Base-by-base conservation (phyloP, 495 filamentous ascomycete genomes). In the Xylaria scruposa region DNA sequence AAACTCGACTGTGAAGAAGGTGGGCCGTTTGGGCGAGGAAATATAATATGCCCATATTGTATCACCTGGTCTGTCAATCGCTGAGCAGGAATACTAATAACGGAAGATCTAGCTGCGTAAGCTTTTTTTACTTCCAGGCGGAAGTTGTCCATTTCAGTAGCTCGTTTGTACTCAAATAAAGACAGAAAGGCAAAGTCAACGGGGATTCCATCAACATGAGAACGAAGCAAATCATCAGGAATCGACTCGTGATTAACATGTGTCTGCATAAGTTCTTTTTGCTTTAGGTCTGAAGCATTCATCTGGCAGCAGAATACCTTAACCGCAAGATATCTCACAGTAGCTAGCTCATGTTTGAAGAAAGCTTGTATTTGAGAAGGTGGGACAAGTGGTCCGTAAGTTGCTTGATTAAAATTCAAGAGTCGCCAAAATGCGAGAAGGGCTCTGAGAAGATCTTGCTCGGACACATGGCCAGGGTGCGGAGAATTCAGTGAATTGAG, bases 111-210 rank as follows among this genome's bases (percentile, higher is more conserved):
- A 72, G 69, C 49, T 61, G 51, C 70, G 56, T 9, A 80, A 60
- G 68, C 77, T 71, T 72, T 77, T 74, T 59, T 66, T 51, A 61
- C 56, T 31, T 78, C 69, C 54, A 73, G 76, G 75, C 82, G 78
- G 68, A 81, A 77, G 19, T 76, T 80, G 60, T 78, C 73, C 44
- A 86, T 74, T 47, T 86, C 76, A 58, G 81, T 76, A 24, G 82
- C 77, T 66, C 87, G 81, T 38, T 83, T 79, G 74, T 93, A 90
- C 79, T 97, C 94, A 86, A 94, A 92, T 56, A 98, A 78, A 49
- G 89, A 89, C 58, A 98, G 83, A 78, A 97, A 95, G 36, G 90
- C 87, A 82, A 95, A 98, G 78, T 98, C 94, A 53, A 97, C 90
- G 51, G 78, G 77, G 67, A 85, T 87, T 26, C 90, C 93, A 79